Base-by-base conservation (phyloP, 2,329 filamentous ascomycete species). In the Penicillium sp. region DNA sequence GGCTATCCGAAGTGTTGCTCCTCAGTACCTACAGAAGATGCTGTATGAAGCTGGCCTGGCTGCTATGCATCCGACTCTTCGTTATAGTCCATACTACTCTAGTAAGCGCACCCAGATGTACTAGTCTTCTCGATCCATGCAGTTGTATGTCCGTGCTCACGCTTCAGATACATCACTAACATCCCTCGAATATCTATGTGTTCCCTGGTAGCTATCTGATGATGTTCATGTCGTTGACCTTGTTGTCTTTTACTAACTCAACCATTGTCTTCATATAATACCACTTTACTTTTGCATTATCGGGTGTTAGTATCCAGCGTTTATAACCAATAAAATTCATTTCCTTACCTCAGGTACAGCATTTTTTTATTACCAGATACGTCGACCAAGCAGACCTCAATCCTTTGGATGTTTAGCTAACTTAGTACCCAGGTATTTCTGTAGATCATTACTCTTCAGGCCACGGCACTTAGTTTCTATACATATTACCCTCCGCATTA, bases 361-460 rank as follows among this genome's bases (percentile, higher is more conserved):
- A 12, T 1, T 35, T 17, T 17, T 10, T 12, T 17, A 21, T 48
- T n/a, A 35, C 29, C 1, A 25, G 29, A 17, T 48, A n/a, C 13
- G 5, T 48, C 0, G 19, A 36, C 13, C 1, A 49, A 7, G 19
- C 31, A 31, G 5, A 31, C 15, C 9, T 36, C 33, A 27, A 19
- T 25, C 15, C 21, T 27, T n/a, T 15, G 5, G 17, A 51, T 19
- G 4, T 19, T 25, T 33, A 21, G 29, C 33, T 39, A 42, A 15
- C n/a, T 5, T 12, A 31, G 23, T 21, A 38, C 15, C 9, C 39
- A 21, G 15, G 12, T 21, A 21, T 41, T 21, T 48, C 12, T 15
- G 67, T 64, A 61, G 64, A 70, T 70, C 68, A 64, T 67, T 70
- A 48, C 66, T 67, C 27, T 62, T 62, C 64, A 62, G 50, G 66